phyloP scores from a whole-genome alignment of 1,139 yeast genomes.

The Pichia sp. region DNA sequence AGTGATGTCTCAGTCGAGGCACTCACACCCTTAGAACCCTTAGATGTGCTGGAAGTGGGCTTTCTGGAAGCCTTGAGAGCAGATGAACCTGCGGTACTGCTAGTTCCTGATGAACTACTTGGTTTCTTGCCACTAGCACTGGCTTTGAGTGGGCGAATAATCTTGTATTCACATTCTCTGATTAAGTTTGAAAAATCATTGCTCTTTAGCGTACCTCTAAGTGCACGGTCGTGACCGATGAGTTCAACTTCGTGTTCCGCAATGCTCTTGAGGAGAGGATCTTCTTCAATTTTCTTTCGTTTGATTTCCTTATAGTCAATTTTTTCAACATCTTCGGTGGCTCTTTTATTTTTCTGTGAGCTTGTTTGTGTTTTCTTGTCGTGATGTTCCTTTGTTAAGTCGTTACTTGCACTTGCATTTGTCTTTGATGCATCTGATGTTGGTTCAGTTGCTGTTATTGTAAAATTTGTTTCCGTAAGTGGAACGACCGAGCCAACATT shows the following conservation, averaged over 20 bases:
- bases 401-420: neutral
- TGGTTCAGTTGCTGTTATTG: no score
- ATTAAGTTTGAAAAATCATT: slow-evolving; percentile 69
- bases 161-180: slow-evolving; percentile 59
- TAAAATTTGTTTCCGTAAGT: neutral
- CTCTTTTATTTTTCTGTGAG: neutral
- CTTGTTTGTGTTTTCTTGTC: neutral
- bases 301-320: slow-evolving; percentile 13
- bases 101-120: slow-evolving; percentile 6
- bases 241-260: slow-evolving; percentile 57
- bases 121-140: neutral
- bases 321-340: slow-evolving; percentile 14
- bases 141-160: slow-evolving; percentile 27
- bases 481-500: neutral
- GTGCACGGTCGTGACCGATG: slow-evolving; percentile 70
- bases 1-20: slow-evolving; percentile 1
- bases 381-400: neutral
- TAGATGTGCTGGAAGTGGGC: neutral
- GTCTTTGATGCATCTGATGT: neutral
- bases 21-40: neutral
- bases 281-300: slow-evolving; percentile 32
- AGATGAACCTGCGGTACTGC: neutral
- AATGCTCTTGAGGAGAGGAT: slow-evolving; percentile 51
- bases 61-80: neutral
- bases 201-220: slow-evolving; percentile 64